Conservation (phyloP, 305 asterid genomes). For the Withania somnifera region DNA sequence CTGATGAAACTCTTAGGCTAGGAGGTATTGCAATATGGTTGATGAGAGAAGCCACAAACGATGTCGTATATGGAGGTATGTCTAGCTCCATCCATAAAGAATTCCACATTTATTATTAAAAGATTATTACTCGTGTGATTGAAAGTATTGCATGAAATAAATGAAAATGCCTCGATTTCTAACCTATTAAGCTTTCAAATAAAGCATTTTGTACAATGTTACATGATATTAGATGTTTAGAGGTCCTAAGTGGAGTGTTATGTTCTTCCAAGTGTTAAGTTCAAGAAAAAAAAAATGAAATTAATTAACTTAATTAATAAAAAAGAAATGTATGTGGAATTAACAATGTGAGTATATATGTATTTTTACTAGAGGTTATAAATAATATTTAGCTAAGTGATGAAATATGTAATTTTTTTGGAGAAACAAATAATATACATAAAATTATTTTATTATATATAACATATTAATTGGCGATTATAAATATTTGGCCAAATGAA, state of each 20-base stretch:
- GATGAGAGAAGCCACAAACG: constrained; percentile 82
- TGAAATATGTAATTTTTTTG: too few relatives aligned
- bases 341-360: background rate
- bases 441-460: too few relatives aligned
- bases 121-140: background rate
- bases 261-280: background rate
- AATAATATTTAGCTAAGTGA: background rate
- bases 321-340: background rate
- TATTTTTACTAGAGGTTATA: too few relatives aligned
- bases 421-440: too few relatives aligned
- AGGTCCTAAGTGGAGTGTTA: background rate
- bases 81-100: background rate
- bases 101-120: background rate
- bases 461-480: too few relatives aligned
- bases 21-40: constrained; percentile 93
- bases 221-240: background rate
- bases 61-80: constrained; percentile 55
- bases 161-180: background rate
- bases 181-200: background rate
- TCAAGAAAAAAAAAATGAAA: background rate
- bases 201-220: rapidly evolving
- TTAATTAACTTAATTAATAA: background rate
- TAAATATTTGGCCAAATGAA: too few relatives aligned
- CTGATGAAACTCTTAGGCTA: constrained; percentile 74
- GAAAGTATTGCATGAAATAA: background rate